Evolutionary conservation across 306 rosid genomes (phyloP).

Genomic region (Trichosanthes truncata): DNA sequence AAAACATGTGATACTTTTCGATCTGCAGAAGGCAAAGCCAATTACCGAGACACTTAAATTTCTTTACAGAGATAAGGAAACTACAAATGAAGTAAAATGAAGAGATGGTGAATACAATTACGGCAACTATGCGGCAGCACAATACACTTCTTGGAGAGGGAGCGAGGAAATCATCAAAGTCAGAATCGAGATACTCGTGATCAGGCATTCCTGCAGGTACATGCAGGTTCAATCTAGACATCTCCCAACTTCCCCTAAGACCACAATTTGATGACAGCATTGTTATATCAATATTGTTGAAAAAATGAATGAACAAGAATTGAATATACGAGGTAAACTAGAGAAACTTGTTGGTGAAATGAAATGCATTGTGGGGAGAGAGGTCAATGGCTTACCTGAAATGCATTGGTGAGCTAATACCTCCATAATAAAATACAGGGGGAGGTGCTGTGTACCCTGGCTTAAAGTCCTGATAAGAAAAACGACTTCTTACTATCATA

Average conservation of each 20-base stretch:
- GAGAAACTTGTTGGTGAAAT: background rate
- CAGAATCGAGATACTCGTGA: slow-evolving; percentile 30
- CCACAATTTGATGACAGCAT: background rate
- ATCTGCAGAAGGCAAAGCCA: background rate
- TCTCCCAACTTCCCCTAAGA: slow-evolving; percentile 62
- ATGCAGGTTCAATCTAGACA: slow-evolving; percentile 43
- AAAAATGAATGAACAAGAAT: background rate
- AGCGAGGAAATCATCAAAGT: slow-evolving; percentile 34
- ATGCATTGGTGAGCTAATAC: slow-evolving; percentile 25
- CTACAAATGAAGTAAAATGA: background rate
- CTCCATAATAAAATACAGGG: slow-evolving; percentile 42
- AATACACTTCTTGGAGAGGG: slow-evolving; percentile 38
- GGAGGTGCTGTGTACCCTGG: slow-evolving; percentile 53
- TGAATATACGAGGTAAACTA: background rate
- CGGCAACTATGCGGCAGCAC: slow-evolving; percentile 54
- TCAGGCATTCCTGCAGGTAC: slow-evolving; percentile 32
- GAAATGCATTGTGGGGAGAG: background rate
- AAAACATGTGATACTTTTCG: background rate
- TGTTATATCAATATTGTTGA: background rate
- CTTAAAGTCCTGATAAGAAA: slow-evolving; percentile 37
- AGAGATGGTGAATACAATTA: slow-evolving; percentile 36
- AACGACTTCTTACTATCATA: background rate
- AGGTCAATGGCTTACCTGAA: slow-evolving; percentile 6
- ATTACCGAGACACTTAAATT: background rate
- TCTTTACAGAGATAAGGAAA: background rate